These are phyloP conservation scores for Colletotrichum liriopes DNA, from an alignment of 2,329 filamentous ascomycete genomes.

Conservation along the genomic window DNA sequence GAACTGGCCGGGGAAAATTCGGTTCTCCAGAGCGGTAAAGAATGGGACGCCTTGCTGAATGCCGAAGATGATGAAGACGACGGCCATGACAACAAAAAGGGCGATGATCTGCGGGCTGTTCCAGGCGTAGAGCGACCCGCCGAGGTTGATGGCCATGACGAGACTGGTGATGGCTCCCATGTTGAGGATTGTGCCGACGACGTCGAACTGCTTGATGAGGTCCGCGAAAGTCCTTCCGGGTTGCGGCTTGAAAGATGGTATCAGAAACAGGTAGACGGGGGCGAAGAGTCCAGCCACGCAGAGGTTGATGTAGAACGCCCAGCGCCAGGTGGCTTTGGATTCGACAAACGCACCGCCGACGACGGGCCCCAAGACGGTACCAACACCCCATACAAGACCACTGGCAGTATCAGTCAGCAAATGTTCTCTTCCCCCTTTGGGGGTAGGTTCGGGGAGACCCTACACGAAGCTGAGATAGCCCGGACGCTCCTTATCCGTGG, in stretches of 20 bases:
- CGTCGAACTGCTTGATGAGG: constrained; percentile 58
- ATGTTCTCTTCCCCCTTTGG: not conserved
- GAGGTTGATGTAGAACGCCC: constrained; percentile 68
- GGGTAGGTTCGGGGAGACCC: too few relatives aligned
- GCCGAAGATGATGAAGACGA: constrained; percentile 59
- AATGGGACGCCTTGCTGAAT: constrained; percentile 53
- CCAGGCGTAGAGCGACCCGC: not conserved
- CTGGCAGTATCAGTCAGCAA: not conserved
- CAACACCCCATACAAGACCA: constrained; percentile 56
- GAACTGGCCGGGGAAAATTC: constrained; percentile 63
- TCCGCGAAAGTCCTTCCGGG: too few relatives aligned
- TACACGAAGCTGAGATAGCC: constrained; percentile 15
- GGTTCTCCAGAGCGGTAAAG: constrained; percentile 42
- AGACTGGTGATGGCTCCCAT: constrained; percentile 56
- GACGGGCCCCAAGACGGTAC: constrained; percentile 59
- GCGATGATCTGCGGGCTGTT: constrained; percentile 54
- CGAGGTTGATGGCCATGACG: constrained; percentile 55
- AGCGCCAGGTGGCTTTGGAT: constrained; percentile 57
- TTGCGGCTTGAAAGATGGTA: not conserved
- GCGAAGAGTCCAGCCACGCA: constrained; percentile 56
- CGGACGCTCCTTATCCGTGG: constrained; percentile 44
- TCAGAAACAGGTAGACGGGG: constrained; percentile 44
- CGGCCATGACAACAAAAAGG: constrained; percentile 59
- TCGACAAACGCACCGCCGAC: constrained; percentile 61
- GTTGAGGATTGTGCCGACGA: constrained; percentile 60